These are phyloP conservation scores for Priceomyces melissophilus DNA, from an alignment of 805 yeast genomes.

Conservation along the genomic window DNA sequence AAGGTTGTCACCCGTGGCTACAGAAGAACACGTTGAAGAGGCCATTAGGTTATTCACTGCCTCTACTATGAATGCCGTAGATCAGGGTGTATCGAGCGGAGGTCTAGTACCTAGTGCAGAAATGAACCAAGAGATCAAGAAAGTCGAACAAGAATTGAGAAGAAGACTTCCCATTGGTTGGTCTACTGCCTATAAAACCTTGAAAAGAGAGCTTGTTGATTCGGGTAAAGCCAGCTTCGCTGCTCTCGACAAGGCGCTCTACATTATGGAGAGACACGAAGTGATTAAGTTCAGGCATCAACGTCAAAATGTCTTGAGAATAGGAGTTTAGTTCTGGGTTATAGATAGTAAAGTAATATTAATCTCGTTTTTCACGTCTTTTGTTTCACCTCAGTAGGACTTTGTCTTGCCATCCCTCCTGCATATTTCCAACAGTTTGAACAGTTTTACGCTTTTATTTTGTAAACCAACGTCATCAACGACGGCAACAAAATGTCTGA, in stretches of 20 bases:
- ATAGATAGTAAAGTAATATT: neutral
- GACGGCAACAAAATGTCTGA: too few relatives aligned
- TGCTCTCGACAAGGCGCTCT: constrained; percentile 80
- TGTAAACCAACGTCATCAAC: too few relatives aligned
- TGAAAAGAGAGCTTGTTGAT: constrained; percentile 77
- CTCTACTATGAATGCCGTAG: constrained; percentile 95
- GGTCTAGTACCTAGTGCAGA: constrained; percentile 50
- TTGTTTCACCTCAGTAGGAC: neutral
- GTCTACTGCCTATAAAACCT: constrained; percentile 84
- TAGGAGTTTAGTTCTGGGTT: constrained; percentile 52
- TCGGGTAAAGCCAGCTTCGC: constrained; percentile 58
- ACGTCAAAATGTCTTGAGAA: constrained; percentile 73
- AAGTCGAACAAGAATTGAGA: constrained; percentile 79
- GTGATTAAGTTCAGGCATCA: constrained; percentile 87
- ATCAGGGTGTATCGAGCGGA: constrained; percentile 51
- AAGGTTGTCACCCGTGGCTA: constrained; percentile 76
- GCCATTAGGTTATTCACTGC: constrained; percentile 93
- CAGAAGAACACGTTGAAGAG: constrained; percentile 88
- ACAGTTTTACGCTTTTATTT: too few relatives aligned
- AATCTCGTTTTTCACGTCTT: too few relatives aligned
- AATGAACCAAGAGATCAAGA: constrained; percentile 65
- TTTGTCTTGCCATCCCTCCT: too few relatives aligned
- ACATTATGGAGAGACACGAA: constrained; percentile 79
- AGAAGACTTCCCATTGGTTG: constrained; percentile 94
- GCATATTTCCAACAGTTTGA: too few relatives aligned